Base-by-base conservation (phyloP, 2,329 filamentous ascomycete species). In the Calonectria henricotiae region DNA sequence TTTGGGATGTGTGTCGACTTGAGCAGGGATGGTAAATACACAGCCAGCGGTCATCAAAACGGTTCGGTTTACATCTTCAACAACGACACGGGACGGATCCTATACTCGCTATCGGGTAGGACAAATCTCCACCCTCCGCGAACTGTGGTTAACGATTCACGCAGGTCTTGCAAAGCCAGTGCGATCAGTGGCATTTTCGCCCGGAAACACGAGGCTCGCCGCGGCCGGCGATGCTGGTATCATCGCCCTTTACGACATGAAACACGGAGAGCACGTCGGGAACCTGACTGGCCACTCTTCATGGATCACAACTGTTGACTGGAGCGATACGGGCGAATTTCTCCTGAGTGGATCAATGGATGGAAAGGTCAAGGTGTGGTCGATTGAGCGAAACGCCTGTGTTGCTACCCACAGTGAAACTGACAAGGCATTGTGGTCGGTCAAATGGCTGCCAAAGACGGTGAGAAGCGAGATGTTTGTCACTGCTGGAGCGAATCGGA, bases 311-410 rank as follows among this genome's bases (percentile, higher is more conserved):
- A 93, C 93, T 37, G 86, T 98, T 49, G 94, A 98, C 80, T 99
- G 96, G 94, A 98, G 92, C 81, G 90, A 94, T 78, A 97, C 93
- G 5, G 96, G 96, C 58, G 96, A 98, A 83, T 98, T 94, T 81
- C 85, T 99, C 13, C 87, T 98, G 3, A 97, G 93, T 78, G 94
- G 94, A 58, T 91, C 93, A 1, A 94, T 97, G 81, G 95, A 98
- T 79, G 96, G 96, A 43, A 98, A 97, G 82, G 94, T 93, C 71
- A 98, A 98, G 83, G 93, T 98, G 35, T 99, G 96, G 96, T 96
- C 94, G 35, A 89, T 98, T 69, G 95, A 98, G 77, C 89, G 91
- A 39, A 89, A 91, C 67, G 87, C 88, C 5, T 98, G 96, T 80
- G 96, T 99, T 51, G 95, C 96, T 13, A 99, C 96, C 11, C 94